Base-by-base conservation (phyloP, 176 grass and related monocot genomes). In the Rhynchospora tenuis region DNA sequence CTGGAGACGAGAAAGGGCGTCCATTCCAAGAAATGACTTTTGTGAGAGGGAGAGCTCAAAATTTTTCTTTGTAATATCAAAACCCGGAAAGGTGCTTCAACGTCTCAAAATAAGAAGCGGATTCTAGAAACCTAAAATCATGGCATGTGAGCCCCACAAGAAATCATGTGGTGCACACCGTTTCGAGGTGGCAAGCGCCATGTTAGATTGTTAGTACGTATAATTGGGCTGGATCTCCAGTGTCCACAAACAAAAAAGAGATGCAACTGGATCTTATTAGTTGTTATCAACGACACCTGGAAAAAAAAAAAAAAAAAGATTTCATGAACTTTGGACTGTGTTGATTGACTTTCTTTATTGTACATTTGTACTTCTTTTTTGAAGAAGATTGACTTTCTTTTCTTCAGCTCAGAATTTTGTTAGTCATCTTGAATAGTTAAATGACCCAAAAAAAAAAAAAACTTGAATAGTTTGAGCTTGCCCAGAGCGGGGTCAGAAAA, bases 1-100 rank as follows among this genome's bases (percentile, higher is more conserved):
- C 2, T 46, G 54, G 33, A 81, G 33, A 81, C 20, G 2, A 63
- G 43, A n/a, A 81, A 47, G 38, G 1, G 17, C 8, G 23, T 5
- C 15, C 38, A 63, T 45, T 5, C 15, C 58, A 63, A 62, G 10
- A 81, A 63, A 62, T 62, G 79, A 33, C 57, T 81, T 81, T 81
- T 61, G 70, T 11, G 45, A 73, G 24, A 48, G 45, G 9, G 70
- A 73, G 15, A 73, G 44, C 45, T 73, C n/a, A 73, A 23, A 48
- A 11, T 26, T 45, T 73, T 73, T 73, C 3, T 73, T 20, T 48
- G 1, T 38, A 38, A 7, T 47, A 7, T 24, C 10, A 73, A 47
- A 43, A 71, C 42, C 42, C 31, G 14, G 48, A 47, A 73, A 23
- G 20, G 9, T 17, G 1, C 6, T 15, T 23, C n/a, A 11, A 72